Evolutionary conservation across 768 basidiomycete species (phyloP).

Genomic region (Leccinum boreale): DNA sequence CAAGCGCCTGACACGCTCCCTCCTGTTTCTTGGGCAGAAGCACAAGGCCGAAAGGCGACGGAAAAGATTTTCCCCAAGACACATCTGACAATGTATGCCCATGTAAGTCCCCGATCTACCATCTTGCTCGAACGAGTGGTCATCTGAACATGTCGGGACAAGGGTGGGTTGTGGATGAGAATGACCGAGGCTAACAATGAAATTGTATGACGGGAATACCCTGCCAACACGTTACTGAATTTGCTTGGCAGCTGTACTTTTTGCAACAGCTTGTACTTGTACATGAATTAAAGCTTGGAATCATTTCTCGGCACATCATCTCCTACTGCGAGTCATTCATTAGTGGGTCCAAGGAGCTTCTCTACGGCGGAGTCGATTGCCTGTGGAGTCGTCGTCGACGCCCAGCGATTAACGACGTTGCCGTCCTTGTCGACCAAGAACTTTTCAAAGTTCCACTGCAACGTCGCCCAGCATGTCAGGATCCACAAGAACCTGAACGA

Average conservation of each 20-base stretch:
- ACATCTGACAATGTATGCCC: constrained; percentile 53
- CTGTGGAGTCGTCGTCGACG: constrained; percentile 68
- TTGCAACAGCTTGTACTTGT: neutral
- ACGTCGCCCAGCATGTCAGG: neutral
- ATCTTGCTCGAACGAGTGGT: neutral
- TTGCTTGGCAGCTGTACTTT: neutral
- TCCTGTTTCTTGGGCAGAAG: constrained; percentile 45
- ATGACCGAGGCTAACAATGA: constrained; percentile 24
- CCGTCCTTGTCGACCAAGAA: constrained; percentile 81
- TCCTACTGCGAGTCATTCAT: constrained; percentile 18
- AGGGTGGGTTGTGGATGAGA: constrained; percentile 57
- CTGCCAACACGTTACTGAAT: neutral
- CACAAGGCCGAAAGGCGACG: constrained; percentile 44
- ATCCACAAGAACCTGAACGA: neutral
- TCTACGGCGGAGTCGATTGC: constrained; percentile 61
- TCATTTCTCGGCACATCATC: neutral
- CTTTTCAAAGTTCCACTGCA: constrained; percentile 89
- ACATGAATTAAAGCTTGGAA: constrained; percentile 15
- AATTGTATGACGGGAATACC: neutral
- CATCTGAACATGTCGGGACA: constrained; percentile 17
- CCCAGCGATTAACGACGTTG: constrained; percentile 71
- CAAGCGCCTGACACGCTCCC: constrained; percentile 44
- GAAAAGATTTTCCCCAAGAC: constrained; percentile 52
- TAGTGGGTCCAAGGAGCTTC: constrained; percentile 44
- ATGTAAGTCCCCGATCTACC: constrained; percentile 29